Evolutionary conservation across 306 rosid species (phyloP).

Genomic region (Sicyos baderoa): DNA sequence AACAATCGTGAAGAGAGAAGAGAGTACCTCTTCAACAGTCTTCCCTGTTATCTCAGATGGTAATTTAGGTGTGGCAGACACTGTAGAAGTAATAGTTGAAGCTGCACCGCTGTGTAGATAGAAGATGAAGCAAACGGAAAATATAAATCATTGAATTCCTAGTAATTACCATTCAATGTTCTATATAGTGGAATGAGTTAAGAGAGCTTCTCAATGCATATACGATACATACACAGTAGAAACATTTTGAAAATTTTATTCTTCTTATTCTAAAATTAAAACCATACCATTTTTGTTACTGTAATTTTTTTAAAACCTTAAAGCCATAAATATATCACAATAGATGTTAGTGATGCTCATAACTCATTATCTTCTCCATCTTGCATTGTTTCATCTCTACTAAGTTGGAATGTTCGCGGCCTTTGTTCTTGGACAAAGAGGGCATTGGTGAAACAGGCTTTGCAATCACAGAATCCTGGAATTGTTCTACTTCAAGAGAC

Average conservation of each 20-base stretch:
- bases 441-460: no score
- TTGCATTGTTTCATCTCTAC: no score
- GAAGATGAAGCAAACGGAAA: conserved; percentile 10
- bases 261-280: no score
- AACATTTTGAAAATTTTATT: neutral
- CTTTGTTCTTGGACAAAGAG: no score
- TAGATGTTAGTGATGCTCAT: no score
- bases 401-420: no score
- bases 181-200: conserved; percentile 3
- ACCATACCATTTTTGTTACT: no score
- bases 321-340: no score
- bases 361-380: no score
- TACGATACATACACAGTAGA: neutral
- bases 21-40: conserved; percentile 86
- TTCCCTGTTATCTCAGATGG: conserved; percentile 94
- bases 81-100: conserved; percentile 45
- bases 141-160: neutral
- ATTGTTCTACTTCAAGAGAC: no score
- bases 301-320: neutral
- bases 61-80: conserved; percentile 50
- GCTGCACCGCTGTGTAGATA: conserved; percentile 48
- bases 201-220: neutral
- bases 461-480: no score
- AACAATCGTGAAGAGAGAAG: conserved; percentile 10
- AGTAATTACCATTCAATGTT: neutral